These are phyloP conservation scores for Blumeria graminis DNA, from an alignment of 2,329 filamentous ascomycete genomes.

Conservation along the genomic window DNA sequence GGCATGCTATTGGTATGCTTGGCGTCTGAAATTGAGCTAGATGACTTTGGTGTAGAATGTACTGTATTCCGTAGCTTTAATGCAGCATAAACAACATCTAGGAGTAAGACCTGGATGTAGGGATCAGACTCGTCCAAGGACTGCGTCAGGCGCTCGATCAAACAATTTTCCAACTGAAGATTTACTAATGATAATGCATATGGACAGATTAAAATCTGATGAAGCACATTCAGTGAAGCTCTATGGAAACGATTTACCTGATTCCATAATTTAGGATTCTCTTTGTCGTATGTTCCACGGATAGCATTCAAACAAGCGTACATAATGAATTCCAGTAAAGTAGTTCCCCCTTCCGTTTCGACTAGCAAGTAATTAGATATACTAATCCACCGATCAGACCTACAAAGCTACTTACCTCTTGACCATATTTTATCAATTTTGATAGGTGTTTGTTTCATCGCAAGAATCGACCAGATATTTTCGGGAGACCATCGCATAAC, in stretches of 20 bases:
- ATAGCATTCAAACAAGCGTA: constrained; percentile 41
- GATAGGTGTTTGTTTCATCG: constrained; percentile 31
- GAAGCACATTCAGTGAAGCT: constrained; percentile 42
- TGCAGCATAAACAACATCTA: constrained; percentile 54
- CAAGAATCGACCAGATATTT: constrained; percentile 44
- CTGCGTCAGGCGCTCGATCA: constrained; percentile 43
- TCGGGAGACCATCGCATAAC: constrained; percentile 45
- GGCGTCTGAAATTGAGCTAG: constrained; percentile 10
- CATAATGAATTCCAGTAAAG: constrained; percentile 43
- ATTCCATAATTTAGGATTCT: constrained; percentile 18
- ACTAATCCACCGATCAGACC: not conserved
- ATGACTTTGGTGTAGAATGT: constrained; percentile 6
- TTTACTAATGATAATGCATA: constrained; percentile 32
- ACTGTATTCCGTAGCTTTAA: constrained; percentile 36
- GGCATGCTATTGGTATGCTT: constrained; percentile 7
- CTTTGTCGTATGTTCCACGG: constrained; percentile 18
- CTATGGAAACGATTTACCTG: constrained; percentile 45
- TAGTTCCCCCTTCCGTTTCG: constrained; percentile 28
- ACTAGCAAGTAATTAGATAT: constrained; percentile 16
- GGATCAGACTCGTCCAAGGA: constrained; percentile 37
- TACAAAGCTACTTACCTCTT: not conserved
- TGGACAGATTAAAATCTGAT: constrained; percentile 41
- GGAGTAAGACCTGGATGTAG: constrained; percentile 49
- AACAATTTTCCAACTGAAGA: constrained; percentile 42
- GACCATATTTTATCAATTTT: not conserved